Evolutionary conservation across 768 basidiomycete species (phyloP), one percentile per base, ranked within the genome.

Genomic region (Suillus tomentosus): DNA sequence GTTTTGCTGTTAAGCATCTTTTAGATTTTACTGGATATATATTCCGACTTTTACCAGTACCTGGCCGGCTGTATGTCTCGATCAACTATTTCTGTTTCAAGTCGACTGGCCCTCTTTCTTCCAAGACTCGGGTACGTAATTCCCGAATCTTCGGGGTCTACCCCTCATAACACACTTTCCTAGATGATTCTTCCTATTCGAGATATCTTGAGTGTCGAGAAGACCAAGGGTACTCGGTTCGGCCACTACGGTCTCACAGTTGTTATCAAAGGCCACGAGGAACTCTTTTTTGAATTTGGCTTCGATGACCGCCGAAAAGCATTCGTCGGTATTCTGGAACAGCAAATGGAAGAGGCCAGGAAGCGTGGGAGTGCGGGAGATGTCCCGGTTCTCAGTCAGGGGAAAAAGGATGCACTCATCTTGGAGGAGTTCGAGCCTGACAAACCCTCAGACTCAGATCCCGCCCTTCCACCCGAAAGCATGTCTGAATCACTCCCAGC

Each of bases 171-270:
- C 58, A 13, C 66, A 19, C 19, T 37, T 57, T 55, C 5, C 54
- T 68, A 99, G 96, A 99, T 99, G 96, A 87, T 96, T 24, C 80
- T 99, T 36, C 96, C 96, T 14, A 87, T 97, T 62, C 85, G 86
- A 50, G 96, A 99, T 75, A 86, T 99, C 45, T 80, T 99, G 48
- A 85, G 93, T 13, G 82, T 86, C 5, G 92, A 97, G 76, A 90
- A 86, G 73, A 88, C 91, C 10, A 94, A 89, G 75, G 92, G 95
- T 2, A 91, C 92, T 67, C 87, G 92, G 27, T 94, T 97, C 74
- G 94, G 92, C 7, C 94, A 95, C 71, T 86, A 91, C 70, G 96
- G 96, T 34, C 84, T 99, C 22, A 87, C 92, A 42, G 81, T 99
- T 62, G 89, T 98, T 61, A 87, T 99, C 69, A 93, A 91, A 70